Evolutionary conservation across 495 filamentous ascomycete species (phyloP).

Genomic region (Lasiosphaeriaceae sp.): DNA sequence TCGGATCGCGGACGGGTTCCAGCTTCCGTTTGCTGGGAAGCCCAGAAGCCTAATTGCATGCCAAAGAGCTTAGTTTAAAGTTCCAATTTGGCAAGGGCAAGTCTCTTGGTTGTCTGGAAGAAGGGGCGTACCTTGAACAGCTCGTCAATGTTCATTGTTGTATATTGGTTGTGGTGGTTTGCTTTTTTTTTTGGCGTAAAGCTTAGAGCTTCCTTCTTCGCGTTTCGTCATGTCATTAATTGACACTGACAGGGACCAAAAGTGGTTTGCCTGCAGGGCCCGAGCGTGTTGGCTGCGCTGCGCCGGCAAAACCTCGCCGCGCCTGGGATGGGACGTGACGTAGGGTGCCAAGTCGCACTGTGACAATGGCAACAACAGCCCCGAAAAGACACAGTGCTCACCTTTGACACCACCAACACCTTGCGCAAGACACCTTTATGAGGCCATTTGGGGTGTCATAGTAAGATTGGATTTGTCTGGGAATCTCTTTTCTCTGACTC

Average conservation of each 20-base stretch:
- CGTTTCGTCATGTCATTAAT: not conserved
- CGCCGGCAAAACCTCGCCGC: slow-evolving; percentile 9
- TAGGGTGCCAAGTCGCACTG: not conserved
- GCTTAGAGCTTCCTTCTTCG: not conserved
- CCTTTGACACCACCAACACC: too few relatives aligned
- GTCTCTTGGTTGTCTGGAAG: not conserved
- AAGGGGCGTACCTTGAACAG: slow-evolving; percentile 67
- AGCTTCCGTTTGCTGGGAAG: slow-evolving; percentile 69
- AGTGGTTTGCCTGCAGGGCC: not conserved
- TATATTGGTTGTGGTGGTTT: slow-evolving; percentile 1
- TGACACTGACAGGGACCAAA: not conserved
- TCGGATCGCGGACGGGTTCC: slow-evolving; percentile 64
- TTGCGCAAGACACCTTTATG: too few relatives aligned
- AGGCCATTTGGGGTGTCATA: too few relatives aligned
- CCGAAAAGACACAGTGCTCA: too few relatives aligned
- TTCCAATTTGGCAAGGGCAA: not conserved
- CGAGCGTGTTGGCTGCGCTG: not conserved
- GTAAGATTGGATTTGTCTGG: too few relatives aligned
- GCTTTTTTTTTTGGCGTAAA: not conserved
- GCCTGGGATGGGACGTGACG: not conserved
- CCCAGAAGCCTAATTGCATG: slow-evolving; percentile 44
- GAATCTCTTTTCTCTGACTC: too few relatives aligned
- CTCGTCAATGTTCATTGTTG: slow-evolving; percentile 75
- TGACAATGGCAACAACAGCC: too few relatives aligned
- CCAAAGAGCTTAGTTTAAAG: slow-evolving; percentile 12